These are phyloP conservation scores for Elsinoe fawcettii DNA, from an alignment of 2,329 filamentous ascomycete genomes.

Conservation along the genomic window DNA sequence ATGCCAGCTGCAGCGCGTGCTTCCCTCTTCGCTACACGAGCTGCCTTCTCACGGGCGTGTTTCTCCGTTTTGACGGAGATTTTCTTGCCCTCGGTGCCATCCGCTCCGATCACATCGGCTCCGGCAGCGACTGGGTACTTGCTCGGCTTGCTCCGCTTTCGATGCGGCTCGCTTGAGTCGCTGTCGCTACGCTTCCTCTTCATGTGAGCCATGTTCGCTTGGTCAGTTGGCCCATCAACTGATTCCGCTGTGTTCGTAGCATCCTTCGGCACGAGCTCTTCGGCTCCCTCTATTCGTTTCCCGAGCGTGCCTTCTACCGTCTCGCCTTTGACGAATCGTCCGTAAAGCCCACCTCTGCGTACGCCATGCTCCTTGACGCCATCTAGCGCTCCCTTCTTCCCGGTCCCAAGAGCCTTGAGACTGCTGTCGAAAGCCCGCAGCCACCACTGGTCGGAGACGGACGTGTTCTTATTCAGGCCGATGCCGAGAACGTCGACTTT, in stretches of 20 bases:
- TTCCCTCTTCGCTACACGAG: background rate
- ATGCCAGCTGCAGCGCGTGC: background rate
- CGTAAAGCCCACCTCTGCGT: constrained; percentile 58
- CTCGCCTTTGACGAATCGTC: constrained; percentile 77
- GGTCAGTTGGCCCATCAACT: background rate
- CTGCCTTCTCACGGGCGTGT: constrained; percentile 12
- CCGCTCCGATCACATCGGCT: constrained; percentile 14
- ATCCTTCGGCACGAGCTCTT: constrained; percentile 6
- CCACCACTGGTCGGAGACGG: constrained; percentile 85
- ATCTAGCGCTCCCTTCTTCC: constrained; percentile 49
- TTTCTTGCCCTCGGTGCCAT: constrained; percentile 13
- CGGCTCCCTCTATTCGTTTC: constrained; percentile 15
- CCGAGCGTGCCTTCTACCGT: constrained; percentile 63
- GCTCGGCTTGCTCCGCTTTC: constrained; percentile 9
- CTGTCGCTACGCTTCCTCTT: constrained; percentile 13
- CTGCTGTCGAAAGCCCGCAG: constrained; percentile 88
- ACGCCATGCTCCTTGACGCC: constrained; percentile 41
- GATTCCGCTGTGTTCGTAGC: background rate
- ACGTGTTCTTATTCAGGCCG: constrained; percentile 61
- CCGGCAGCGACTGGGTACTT: background rate
- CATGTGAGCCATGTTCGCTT: background rate
- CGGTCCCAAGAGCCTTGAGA: constrained; percentile 63
- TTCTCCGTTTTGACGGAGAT: constrained; percentile 17
- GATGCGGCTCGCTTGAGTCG: background rate
- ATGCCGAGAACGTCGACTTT: constrained; percentile 76